A percentile compares a stretch with the other conserved stretches of the same genome.
Conservation (phyloP, 306 rosid genomes). For the Hippophae tibetana region DNA sequence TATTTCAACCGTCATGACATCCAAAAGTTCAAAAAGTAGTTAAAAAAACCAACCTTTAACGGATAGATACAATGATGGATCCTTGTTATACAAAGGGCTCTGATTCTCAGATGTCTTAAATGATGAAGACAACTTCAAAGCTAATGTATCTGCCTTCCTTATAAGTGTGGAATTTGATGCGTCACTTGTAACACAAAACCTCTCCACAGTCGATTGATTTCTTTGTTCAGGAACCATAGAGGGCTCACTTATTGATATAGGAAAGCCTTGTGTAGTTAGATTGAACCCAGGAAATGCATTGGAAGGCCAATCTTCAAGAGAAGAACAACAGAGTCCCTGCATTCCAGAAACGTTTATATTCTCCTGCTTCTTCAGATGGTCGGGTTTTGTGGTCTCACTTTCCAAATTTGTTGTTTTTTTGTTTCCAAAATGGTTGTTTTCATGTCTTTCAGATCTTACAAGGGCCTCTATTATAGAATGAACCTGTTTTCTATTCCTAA, state of each 20-base stretch:
- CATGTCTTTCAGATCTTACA: conserved; percentile 67
- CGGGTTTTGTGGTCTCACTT: conserved; percentile 25
- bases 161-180: conserved; percentile 29
- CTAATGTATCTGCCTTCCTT: conserved; percentile 37
- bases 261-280: conserved; percentile 32
- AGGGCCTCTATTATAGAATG: conserved; percentile 85
- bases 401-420: conserved; percentile 36
- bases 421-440: conserved; percentile 32
- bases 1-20: too few relatives aligned
- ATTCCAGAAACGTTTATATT: conserved; percentile 28
- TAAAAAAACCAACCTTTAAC: conserved; percentile 39
- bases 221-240: conserved; percentile 23
- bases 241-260: conserved; percentile 20
- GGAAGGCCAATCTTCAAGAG: conserved; percentile 28
- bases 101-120: conserved; percentile 39
- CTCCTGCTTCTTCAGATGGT: conserved; percentile 33
- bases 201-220: conserved; percentile 26
- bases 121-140: conserved; percentile 56
- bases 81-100: conserved; percentile 45
- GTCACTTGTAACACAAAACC: conserved; percentile 25
- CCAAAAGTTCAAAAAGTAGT: too few relatives aligned
- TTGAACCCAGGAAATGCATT: conserved; percentile 22
- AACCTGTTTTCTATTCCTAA: conserved; percentile 86
- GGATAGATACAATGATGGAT: conserved; percentile 67
- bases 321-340: conserved; percentile 19